These are phyloP conservation scores for Beauveria rudraprayagi DNA, from an alignment of 2,329 filamentous ascomycete species.

Conservation along the genomic window DNA sequence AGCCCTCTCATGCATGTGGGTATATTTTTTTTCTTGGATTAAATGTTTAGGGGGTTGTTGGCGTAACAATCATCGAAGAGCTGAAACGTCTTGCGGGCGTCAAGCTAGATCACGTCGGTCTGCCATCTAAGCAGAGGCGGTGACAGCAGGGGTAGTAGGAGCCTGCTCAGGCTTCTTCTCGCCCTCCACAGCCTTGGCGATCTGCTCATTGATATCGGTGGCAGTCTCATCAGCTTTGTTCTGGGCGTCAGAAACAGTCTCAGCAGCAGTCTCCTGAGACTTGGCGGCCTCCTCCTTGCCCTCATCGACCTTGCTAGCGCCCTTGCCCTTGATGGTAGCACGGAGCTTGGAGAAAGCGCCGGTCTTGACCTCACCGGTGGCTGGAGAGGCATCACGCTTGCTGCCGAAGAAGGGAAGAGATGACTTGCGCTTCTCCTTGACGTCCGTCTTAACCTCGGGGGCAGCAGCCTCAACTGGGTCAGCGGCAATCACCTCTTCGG, in stretches of 20 bases:
- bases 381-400: constrained; percentile 61
- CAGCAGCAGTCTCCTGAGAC: constrained; percentile 28
- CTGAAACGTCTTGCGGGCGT: constrained; percentile 1
- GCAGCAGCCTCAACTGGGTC: constrained; percentile 37
- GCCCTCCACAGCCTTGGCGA: constrained; percentile 18
- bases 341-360: constrained; percentile 54
- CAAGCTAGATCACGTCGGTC: constrained; percentile 15
- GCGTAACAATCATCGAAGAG: constrained; percentile 10
- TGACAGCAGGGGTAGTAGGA: constrained; percentile 38
- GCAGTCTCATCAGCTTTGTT: constrained; percentile 28
- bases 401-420: constrained; percentile 69
- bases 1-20: constrained; percentile 30
- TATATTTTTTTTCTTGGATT: constrained; percentile 19
- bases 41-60: constrained; percentile 16
- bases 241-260: constrained; percentile 23
- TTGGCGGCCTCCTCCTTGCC: constrained; percentile 22
- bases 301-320: constrained; percentile 33
- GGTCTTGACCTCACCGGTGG: constrained; percentile 46
- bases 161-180: constrained; percentile 29
- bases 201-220: constrained; percentile 24
- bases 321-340: constrained; percentile 46
- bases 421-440: constrained; percentile 79
- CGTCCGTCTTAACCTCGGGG: constrained; percentile 50
- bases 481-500: constrained; percentile 45
- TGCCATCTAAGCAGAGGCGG: constrained; percentile 42